Evolutionary conservation across 805 yeast species (phyloP).

Genomic region (Candida khao-thaluensis): DNA sequence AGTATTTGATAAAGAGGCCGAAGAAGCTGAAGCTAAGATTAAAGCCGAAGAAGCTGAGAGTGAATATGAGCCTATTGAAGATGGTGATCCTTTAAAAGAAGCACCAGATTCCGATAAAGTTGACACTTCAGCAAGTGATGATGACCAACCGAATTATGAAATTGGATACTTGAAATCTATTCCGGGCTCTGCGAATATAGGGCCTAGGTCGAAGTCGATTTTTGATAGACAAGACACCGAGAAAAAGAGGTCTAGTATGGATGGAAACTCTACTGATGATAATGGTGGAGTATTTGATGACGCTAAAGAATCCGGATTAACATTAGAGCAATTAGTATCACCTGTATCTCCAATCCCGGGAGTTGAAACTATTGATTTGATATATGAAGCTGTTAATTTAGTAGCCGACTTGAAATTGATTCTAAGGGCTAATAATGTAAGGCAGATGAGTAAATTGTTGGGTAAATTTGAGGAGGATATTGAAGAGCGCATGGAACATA

Average conservation of each 20-base stretch:
- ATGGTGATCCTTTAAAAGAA: neutral
- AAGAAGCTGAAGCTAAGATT: neutral
- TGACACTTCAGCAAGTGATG: conserved; percentile 27
- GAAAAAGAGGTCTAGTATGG: conserved; percentile 15
- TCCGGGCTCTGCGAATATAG: conserved; percentile 20
- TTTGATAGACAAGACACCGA: conserved; percentile 29
- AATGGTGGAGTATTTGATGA: conserved; percentile 12
- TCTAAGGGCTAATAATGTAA: conserved; percentile 53
- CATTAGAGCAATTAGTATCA: conserved; percentile 57
- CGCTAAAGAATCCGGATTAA: conserved; percentile 20
- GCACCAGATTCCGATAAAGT: conserved; percentile 22
- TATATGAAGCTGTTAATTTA: conserved; percentile 60
- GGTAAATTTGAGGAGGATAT: conserved; percentile 29
- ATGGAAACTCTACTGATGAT: conserved; percentile 18
- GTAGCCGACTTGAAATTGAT: conserved; percentile 65
- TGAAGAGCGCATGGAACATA: conserved; percentile 23
- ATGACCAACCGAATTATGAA: conserved; percentile 22
- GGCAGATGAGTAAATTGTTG: conserved; percentile 47
- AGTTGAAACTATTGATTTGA: conserved; percentile 53
- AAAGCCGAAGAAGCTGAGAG: conserved; percentile 4
- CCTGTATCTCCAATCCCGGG: conserved; percentile 57
- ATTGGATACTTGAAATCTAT: conserved; percentile 30
- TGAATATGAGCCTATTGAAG: neutral
- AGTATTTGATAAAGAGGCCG: conserved; percentile 7
- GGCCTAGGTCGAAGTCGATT: conserved; percentile 36